Conservation (phyloP, 202 grass and related monocot genomes). For the Dendrocalamus latiflorus region DNA sequence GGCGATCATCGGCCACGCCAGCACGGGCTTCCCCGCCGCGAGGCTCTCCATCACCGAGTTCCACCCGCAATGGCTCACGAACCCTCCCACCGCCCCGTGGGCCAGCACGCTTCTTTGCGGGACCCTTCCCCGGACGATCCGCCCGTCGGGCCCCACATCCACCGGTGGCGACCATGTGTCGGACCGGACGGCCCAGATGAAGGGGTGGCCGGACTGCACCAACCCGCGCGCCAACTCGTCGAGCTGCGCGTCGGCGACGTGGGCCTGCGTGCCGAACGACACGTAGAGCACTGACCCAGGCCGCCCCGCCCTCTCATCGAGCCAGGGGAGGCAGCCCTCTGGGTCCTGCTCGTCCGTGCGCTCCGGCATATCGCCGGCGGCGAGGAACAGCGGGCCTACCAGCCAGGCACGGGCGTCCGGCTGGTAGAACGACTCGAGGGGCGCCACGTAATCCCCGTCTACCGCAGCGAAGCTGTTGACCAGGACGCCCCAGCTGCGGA, state of each 20-base stretch:
- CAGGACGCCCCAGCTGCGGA: conserved; percentile 42
- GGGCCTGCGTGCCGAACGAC: conserved; percentile 59
- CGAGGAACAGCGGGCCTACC: conserved; percentile 49
- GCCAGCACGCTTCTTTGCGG: conserved; percentile 44
- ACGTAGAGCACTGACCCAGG: conserved; percentile 49
- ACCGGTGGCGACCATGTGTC: conserved; percentile 29
- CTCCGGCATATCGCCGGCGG: background rate
- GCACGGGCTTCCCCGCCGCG: conserved; percentile 44
- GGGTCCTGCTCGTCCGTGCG: conserved; percentile 19
- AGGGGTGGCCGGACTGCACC: conserved; percentile 29
- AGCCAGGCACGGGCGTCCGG: conserved; percentile 42
- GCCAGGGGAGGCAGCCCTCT: conserved; percentile 64
- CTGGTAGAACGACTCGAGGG: conserved; percentile 42
- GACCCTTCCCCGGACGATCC: conserved; percentile 46
- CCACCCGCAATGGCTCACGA: conserved; percentile 77
- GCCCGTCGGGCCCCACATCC: background rate
- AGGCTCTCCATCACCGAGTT: conserved; percentile 77
- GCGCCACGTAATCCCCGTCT: conserved; percentile 43
- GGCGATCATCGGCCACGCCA: conserved; percentile 61
- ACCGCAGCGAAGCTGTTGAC: conserved; percentile 67
- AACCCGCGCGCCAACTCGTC: conserved; percentile 51
- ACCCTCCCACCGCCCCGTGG: conserved; percentile 38
- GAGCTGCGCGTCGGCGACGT: conserved; percentile 42
- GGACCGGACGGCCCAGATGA: conserved; percentile 61
- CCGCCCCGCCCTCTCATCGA: conserved; percentile 18